A percentile compares a stretch with the other conserved stretches of the same genome.
Evolutionary conservation across 2,329 filamentous ascomycete species (phyloP).

Genomic region (Fusarium caatingaense): DNA sequence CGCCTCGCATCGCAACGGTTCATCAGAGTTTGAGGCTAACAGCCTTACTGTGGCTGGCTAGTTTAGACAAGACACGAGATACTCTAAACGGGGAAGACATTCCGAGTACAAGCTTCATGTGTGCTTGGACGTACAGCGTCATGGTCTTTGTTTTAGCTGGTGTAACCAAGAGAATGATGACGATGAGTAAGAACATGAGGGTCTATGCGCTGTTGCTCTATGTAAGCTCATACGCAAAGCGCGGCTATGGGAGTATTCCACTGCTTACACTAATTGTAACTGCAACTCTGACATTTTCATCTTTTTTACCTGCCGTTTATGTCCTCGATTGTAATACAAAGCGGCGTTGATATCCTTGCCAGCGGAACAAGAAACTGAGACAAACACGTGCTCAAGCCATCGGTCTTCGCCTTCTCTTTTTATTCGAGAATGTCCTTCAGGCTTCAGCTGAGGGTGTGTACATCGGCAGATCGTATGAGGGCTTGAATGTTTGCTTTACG

Average conservation of each 20-base stretch:
- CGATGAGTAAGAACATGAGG: neutral
- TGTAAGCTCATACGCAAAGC: slow-evolving; percentile 24
- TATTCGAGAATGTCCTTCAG: slow-evolving; percentile 15
- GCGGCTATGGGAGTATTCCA: slow-evolving; percentile 26
- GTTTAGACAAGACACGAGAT: slow-evolving; percentile 8
- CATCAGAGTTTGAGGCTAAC: slow-evolving; percentile 23
- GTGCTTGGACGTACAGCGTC: slow-evolving; percentile 8
- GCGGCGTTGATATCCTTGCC: neutral
- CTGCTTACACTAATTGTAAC: neutral
- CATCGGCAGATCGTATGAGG: neutral
- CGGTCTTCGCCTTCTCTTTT: slow-evolving; percentile 2
- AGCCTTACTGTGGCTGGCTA: slow-evolving; percentile 1
- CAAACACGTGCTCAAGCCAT: slow-evolving; percentile 25
- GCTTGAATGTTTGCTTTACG: neutral
- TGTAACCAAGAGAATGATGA: neutral
- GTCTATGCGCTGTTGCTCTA: slow-evolving; percentile 14
- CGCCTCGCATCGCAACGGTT: slow-evolving; percentile 10
- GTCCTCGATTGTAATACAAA: neutral
- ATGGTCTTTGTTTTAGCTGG: slow-evolving; percentile 2
- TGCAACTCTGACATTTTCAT: slow-evolving; percentile 15
- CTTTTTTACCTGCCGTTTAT: neutral
- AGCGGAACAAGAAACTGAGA: neutral
- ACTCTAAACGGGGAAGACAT: neutral
- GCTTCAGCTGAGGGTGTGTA: slow-evolving; percentile 1
- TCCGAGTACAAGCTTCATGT: neutral